phyloP scores from a whole-genome alignment of 192 early-diverging fungal genomes.

The Coemansia sp. region DNA sequence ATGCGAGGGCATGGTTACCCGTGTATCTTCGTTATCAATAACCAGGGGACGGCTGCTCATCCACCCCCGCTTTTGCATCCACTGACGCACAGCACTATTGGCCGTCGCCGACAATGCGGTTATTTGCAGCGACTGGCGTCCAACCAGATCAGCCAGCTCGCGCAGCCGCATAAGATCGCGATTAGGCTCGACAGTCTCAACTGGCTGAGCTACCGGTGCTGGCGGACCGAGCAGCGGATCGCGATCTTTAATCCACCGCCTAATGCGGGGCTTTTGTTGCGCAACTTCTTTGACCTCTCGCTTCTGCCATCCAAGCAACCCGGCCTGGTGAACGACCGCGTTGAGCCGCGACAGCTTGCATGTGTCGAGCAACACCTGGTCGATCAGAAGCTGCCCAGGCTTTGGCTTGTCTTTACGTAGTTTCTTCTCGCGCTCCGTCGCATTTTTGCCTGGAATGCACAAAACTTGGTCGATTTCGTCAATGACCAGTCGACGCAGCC shows the following conservation, averaged over 20 bases:
- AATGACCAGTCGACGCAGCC: constrained; percentile 30
- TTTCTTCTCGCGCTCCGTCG: constrained; percentile 12
- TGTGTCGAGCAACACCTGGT: constrained; percentile 19
- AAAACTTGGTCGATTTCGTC: constrained; percentile 51
- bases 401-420: constrained; percentile 31
- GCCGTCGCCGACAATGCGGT: constrained; percentile 34
- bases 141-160: constrained; percentile 1
- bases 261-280: background rate
- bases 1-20: background rate
- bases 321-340: constrained; percentile 2
- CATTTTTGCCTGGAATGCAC: constrained; percentile 24
- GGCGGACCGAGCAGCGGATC: background rate
- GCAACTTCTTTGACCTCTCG: background rate
- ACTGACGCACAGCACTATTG: constrained; percentile 14
- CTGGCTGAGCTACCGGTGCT: background rate
- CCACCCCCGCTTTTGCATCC: constrained; percentile 34
- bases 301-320: background rate
- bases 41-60: constrained; percentile 10
- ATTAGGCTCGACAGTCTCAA: background rate
- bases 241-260: constrained; percentile 12
- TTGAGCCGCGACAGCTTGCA: constrained; percentile 7
- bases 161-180: background rate
- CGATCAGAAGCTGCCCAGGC: constrained; percentile 36
- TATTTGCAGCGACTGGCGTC: constrained; percentile 23
- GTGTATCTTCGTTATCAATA: constrained; percentile 8